phyloP scores from a whole-genome alignment of 1,139 yeast genomes.

The Lodderomyces elongisporus region DNA sequence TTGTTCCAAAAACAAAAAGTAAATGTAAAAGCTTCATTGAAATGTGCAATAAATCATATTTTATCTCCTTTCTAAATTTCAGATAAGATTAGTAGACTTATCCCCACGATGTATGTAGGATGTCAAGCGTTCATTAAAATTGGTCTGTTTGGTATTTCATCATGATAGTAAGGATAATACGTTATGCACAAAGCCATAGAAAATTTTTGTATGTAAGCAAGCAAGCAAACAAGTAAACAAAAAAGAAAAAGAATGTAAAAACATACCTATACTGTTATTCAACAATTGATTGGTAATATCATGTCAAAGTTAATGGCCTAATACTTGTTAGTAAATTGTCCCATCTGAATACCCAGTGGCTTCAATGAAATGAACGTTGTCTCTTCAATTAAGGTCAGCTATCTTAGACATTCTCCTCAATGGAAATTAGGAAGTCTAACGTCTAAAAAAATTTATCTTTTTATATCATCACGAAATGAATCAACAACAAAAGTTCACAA shows the following conservation, averaged over 20 bases:
- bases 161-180: too few relatives aligned
- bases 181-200: too few relatives aligned
- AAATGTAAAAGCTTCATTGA: too few relatives aligned
- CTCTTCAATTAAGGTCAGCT: conserved; percentile 20
- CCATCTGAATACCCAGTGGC: too few relatives aligned
- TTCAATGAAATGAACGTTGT: too few relatives aligned
- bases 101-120: conserved; percentile 11
- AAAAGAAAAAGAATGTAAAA: not conserved
- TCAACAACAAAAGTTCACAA: not conserved
- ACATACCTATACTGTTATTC: too few relatives aligned
- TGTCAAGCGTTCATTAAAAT: conserved; percentile 12
- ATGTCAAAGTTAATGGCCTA: too few relatives aligned
- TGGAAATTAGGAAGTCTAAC: conserved; percentile 25
- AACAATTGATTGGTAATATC: too few relatives aligned
- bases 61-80: too few relatives aligned
- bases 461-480: conserved; percentile 2
- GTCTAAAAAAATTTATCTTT: conserved; percentile 17
- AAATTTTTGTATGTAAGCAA: not conserved
- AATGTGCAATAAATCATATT: too few relatives aligned
- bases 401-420: conserved; percentile 27
- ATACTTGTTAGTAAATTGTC: too few relatives aligned
- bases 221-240: not conserved
- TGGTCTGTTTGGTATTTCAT: conserved; percentile 12
- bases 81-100: conserved; percentile 11
- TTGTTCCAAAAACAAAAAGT: too few relatives aligned